phyloP scores from a whole-genome alignment of 345 rosid species.

The Salix suchowensis region DNA sequence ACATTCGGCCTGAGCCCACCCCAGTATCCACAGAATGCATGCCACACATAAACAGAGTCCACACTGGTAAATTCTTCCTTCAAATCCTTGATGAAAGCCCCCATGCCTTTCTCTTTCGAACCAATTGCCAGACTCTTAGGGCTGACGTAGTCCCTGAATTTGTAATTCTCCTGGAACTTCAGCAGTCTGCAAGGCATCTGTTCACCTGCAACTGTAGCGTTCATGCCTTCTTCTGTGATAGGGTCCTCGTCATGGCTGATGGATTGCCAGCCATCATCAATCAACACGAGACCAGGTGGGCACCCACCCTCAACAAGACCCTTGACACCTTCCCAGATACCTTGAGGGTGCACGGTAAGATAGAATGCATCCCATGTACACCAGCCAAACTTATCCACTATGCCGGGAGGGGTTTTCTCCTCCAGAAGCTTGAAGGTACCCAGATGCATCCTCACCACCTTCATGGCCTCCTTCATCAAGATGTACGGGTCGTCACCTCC shows the following conservation, averaged over 20 bases:
- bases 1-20: slow-evolving; percentile 79
- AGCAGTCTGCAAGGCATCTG: slow-evolving; percentile 93
- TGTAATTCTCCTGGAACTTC: slow-evolving; percentile 78
- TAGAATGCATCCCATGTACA: slow-evolving; percentile 99
- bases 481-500: slow-evolving; percentile 63
- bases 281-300: slow-evolving; percentile 89
- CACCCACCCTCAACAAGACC: slow-evolving; percentile 79
- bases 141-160: slow-evolving; percentile 67
- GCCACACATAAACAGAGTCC: slow-evolving; percentile 91
- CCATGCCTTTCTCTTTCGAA: slow-evolving; percentile 51
- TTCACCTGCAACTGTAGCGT: slow-evolving; percentile 70
- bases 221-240: slow-evolving; percentile 69
- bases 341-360: slow-evolving; percentile 76
- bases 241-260: slow-evolving; percentile 73
- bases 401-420: slow-evolving; percentile 77
- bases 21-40: slow-evolving; percentile 95
- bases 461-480: slow-evolving; percentile 70
- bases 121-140: slow-evolving; percentile 21
- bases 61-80: slow-evolving; percentile 69
- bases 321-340: slow-evolving; percentile 68
- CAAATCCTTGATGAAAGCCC: slow-evolving; percentile 68
- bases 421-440: slow-evolving; percentile 70
- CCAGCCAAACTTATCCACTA: slow-evolving; percentile 96
- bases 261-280: slow-evolving; percentile 98
- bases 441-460: slow-evolving; percentile 51